Evolutionary conservation across 441 rosid genomes (phyloP).

Genomic region (Aleurites moluccanus): DNA sequence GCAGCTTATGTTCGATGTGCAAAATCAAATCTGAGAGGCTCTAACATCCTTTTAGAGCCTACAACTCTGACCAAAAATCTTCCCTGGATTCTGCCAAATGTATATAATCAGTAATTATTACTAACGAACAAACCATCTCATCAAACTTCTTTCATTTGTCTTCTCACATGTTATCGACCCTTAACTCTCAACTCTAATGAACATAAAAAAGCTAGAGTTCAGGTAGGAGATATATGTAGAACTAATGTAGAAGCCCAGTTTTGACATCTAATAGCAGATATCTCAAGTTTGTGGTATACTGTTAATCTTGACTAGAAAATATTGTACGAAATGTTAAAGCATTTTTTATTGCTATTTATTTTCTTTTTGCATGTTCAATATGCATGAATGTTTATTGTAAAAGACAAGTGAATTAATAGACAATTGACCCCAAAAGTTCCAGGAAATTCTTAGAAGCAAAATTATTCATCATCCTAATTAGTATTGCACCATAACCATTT

Average conservation of each 20-base stretch:
- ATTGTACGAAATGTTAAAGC: neutral
- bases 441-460: neutral
- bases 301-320: neutral
- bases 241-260: neutral
- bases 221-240: neutral
- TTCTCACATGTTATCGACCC: neutral
- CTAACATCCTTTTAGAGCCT: neutral
- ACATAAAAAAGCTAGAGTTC: neutral
- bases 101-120: neutral
- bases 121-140: neutral
- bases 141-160: neutral
- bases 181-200: neutral
- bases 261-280: neutral
- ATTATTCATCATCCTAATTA: neutral
- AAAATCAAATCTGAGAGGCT: neutral
- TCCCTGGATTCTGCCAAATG: neutral
- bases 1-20: neutral
- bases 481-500: slow-evolving; percentile 4
- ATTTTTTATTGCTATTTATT: neutral
- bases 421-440: neutral
- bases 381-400: neutral
- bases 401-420: neutral
- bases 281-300: neutral
- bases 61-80: neutral
- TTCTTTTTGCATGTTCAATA: neutral